phyloP scores from a whole-genome alignment of 2,329 filamentous ascomycete genomes.

The Lecanosticta acicola region DNA sequence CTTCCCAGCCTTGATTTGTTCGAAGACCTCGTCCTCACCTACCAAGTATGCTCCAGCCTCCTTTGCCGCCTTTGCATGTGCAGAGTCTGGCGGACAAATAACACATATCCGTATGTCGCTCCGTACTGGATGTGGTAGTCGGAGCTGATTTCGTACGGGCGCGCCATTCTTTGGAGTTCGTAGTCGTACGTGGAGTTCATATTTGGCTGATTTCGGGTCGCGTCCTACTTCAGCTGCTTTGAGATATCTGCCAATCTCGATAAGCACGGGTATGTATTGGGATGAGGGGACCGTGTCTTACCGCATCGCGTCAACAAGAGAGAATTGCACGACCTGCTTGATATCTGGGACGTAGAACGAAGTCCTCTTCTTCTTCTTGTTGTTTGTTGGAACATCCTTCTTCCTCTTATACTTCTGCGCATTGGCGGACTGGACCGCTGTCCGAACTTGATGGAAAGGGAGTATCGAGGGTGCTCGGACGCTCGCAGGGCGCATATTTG shows the following conservation, averaged over 20 bases:
- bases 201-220: slow-evolving; percentile 68
- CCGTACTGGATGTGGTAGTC: slow-evolving; percentile 82
- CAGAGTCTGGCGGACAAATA: slow-evolving; percentile 77
- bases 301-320: slow-evolving; percentile 91
- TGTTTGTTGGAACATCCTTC: slow-evolving; percentile 50
- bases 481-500: slow-evolving; percentile 13
- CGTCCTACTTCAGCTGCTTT: slow-evolving; percentile 87
- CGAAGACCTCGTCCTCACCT: slow-evolving; percentile 81
- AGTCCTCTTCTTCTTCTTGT: slow-evolving; percentile 59
- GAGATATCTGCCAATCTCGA: slow-evolving; percentile 61
- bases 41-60: slow-evolving; percentile 75
- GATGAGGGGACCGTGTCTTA: slow-evolving; percentile 32
- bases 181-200: slow-evolving; percentile 80
- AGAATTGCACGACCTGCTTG: slow-evolving; percentile 64
- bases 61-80: slow-evolving; percentile 66
- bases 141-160: slow-evolving; percentile 78
- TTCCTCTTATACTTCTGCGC: slow-evolving; percentile 39
- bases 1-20: slow-evolving; percentile 65
- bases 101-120: slow-evolving; percentile 86
- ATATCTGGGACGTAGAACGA: slow-evolving; percentile 60
- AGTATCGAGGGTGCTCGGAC: slow-evolving; percentile 17
- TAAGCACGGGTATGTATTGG: neutral
- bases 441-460: slow-evolving; percentile 34
- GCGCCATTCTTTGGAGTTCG: slow-evolving; percentile 80
- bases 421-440: slow-evolving; percentile 36